Percentiles rank a stretch among this genome's conserved stretches.
Evolutionary conservation across 495 filamentous ascomycete genomes (phyloP).

Genomic region (Glutinoglossum americanum): DNA sequence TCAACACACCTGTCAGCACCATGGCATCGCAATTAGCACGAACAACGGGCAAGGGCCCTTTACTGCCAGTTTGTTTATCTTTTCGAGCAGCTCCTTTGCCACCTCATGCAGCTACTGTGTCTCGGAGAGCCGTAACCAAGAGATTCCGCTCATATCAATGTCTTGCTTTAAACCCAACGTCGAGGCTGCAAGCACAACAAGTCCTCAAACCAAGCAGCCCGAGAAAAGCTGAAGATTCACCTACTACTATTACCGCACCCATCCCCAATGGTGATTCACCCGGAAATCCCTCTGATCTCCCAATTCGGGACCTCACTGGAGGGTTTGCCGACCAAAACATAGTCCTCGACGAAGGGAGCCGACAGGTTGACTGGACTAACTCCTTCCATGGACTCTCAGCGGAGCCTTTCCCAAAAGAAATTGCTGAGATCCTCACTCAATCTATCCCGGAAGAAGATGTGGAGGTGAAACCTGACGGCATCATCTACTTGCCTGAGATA

Average conservation of each 20-base stretch:
- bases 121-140: background rate
- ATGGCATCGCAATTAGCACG: background rate
- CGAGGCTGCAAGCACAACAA: background rate
- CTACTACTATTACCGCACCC: conserved; percentile 5
- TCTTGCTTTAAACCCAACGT: background rate
- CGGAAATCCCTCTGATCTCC: background rate
- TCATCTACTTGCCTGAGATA: conserved; percentile 93
- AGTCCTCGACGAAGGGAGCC: conserved; percentile 20
- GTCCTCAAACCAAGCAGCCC: background rate
- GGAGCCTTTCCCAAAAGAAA: conserved; percentile 55
- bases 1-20: background rate
- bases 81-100: background rate
- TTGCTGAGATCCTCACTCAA: conserved; percentile 44
- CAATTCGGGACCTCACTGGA: conserved; percentile 23
- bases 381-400: conserved; percentile 78
- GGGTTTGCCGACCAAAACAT: conserved; percentile 31
- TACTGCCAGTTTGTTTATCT: background rate
- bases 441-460: conserved; percentile 52
- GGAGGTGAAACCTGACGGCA: conserved; percentile 92
- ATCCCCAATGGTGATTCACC: background rate
- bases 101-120: background rate
- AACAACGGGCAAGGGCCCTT: background rate
- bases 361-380: conserved; percentile 72
- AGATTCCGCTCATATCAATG: background rate
- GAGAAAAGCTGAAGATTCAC: conserved; percentile 6